phyloP scores from a whole-genome alignment of 2,329 filamentous ascomycete genomes.

The Mariannaea elegans region DNA sequence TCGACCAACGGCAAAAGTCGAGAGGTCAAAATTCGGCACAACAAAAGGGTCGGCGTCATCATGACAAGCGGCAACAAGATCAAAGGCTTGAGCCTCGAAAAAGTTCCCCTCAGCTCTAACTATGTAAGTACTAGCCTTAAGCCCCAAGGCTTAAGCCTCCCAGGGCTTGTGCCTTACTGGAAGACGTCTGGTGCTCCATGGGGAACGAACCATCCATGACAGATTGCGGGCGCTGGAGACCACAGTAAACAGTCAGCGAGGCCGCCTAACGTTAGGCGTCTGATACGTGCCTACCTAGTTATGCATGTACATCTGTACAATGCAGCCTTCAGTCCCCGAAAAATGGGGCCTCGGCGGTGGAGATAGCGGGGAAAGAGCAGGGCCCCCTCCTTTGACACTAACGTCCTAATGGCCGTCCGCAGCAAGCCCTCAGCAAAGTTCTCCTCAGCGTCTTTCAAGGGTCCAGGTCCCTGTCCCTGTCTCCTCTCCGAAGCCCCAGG shows the following conservation, averaged over 20 bases:
- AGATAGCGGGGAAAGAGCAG: conserved; percentile 28
- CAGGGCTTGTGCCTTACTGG: conserved; percentile 2
- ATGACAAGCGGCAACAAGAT: conserved; percentile 9
- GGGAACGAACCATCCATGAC: conserved; percentile 6
- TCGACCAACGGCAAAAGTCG: conserved; percentile 7
- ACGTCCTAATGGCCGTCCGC: conserved; percentile 36
- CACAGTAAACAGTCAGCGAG: conserved; percentile 2
- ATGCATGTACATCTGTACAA: neutral
- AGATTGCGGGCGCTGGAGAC: conserved; percentile 23
- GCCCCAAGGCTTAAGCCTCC: neutral
- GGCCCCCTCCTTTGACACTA: conserved; percentile 38
- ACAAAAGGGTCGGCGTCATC: neutral
- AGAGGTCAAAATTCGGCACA: neutral
- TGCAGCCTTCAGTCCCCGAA: neutral
- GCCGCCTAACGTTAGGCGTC: conserved; percentile 15
- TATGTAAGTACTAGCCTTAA: neutral
- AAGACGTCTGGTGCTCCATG: neutral
- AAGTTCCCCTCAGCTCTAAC: conserved; percentile 4
- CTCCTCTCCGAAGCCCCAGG: conserved; percentile 33
- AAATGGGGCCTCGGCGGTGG: conserved; percentile 21
- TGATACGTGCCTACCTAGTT: neutral
- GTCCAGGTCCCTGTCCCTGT: neutral
- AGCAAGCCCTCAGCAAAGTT: conserved; percentile 37
- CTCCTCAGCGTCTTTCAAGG: conserved; percentile 4
- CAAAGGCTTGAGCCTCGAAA: neutral